Conservation (phyloP, 106 monocot genomes). For the Vanilla planifolia region DNA sequence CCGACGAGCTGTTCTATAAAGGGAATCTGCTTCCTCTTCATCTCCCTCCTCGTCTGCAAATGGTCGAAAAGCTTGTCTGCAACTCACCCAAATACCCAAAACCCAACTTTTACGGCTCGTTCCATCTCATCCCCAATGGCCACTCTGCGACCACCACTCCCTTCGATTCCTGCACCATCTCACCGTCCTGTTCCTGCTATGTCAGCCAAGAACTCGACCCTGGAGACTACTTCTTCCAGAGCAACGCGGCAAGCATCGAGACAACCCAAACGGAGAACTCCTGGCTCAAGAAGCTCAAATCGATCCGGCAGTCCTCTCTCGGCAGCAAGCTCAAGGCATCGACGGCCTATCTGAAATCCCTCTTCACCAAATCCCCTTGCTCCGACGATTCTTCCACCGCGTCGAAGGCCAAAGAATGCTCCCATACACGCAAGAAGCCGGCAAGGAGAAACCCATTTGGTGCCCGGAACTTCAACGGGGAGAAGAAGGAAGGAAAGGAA, state of each 20-base stretch:
- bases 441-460: conserved; percentile 34
- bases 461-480: neutral
- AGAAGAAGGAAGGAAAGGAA: conserved; percentile 23
- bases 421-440: conserved; percentile 11
- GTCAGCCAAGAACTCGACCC: conserved; percentile 51
- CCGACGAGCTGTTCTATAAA: conserved; percentile 71
- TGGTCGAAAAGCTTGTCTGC: conserved; percentile 36
- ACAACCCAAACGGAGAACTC: conserved; percentile 25
- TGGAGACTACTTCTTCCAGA: conserved; percentile 40
- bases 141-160: conserved; percentile 30
- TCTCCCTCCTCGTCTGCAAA: conserved; percentile 50
- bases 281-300: conserved; percentile 61
- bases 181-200: conserved; percentile 56
- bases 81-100: neutral
- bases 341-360: conserved; percentile 57
- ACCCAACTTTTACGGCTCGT: neutral
- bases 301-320: conserved; percentile 38
- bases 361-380: conserved; percentile 39
- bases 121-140: neutral
- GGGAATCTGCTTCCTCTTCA: conserved; percentile 80
- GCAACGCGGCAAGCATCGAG: neutral
- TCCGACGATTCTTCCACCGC: conserved; percentile 21
- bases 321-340: conserved; percentile 60
- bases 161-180: conserved; percentile 59
- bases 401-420: conserved; percentile 23